phyloP scores from a whole-genome alignment of 495 filamentous ascomycete species.

The Sabuloglossum arenarium region DNA sequence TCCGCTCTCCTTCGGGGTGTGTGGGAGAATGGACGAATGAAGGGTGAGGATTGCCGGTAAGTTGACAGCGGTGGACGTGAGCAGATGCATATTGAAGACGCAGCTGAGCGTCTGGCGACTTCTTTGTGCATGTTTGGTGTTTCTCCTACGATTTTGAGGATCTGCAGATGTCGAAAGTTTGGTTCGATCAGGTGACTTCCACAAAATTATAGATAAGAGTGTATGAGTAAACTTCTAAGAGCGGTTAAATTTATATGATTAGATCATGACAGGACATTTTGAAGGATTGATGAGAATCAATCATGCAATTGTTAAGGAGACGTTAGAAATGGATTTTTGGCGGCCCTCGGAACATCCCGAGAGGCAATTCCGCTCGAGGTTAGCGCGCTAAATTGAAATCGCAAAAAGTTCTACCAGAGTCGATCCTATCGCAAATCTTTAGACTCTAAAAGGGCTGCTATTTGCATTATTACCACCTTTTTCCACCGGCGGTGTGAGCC shows the following conservation, averaged over 20 bases:
- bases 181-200: neutral
- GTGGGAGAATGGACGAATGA: neutral
- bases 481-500: neutral
- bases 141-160: neutral
- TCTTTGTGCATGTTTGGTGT: neutral
- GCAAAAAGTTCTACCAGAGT: neutral
- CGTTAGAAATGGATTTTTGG: neutral
- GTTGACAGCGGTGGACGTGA: neutral
- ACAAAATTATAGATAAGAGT: neutral
- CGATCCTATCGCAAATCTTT: neutral
- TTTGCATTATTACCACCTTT: neutral
- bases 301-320: too few relatives aligned
- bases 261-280: too few relatives aligned
- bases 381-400: neutral
- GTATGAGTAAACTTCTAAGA: neutral
- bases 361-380: neutral
- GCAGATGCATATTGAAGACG: neutral
- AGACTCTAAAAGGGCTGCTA: neutral
- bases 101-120: neutral
- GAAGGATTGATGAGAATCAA: too few relatives aligned
- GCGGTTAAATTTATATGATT: neutral
- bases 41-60: neutral
- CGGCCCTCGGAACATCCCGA: neutral
- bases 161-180: neutral
- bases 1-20: neutral